Evolutionary conservation across 805 yeast genomes (phyloP).

Genomic region (Scheffersomyces amazonensis): DNA sequence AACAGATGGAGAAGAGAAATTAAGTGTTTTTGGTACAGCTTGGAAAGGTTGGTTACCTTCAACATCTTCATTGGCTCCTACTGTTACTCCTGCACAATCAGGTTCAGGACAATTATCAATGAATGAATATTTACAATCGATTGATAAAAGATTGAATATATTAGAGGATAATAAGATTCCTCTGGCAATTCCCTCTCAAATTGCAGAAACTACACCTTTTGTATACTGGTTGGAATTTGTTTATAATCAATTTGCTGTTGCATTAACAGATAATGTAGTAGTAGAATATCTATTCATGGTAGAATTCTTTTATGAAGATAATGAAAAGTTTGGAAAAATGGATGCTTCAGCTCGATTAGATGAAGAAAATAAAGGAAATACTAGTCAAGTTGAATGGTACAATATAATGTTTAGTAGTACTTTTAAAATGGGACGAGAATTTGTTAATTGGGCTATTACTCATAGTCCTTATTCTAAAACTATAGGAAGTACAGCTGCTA

Average conservation of each 20-base stretch:
- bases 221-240: slow-evolving; percentile 71
- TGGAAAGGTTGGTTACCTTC: slow-evolving; percentile 23
- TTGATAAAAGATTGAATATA: slow-evolving; percentile 61
- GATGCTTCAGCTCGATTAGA: slow-evolving; percentile 6
- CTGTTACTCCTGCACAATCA: not conserved
- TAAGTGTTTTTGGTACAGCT: slow-evolving; percentile 16
- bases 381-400: slow-evolving; percentile 26
- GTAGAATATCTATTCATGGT: slow-evolving; percentile 73
- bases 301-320: slow-evolving; percentile 61
- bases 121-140: slow-evolving; percentile 50
- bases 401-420: slow-evolving; percentile 35
- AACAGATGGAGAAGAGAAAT: slow-evolving; percentile 13
- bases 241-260: slow-evolving; percentile 68
- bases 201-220: slow-evolving; percentile 73
- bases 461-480: slow-evolving; percentile 30
- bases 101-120: slow-evolving; percentile 16
- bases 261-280: slow-evolving; percentile 70
- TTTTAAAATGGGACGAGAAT: slow-evolving; percentile 43
- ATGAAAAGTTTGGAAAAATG: slow-evolving; percentile 30
- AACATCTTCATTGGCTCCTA: slow-evolving; percentile 14
- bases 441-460: slow-evolving; percentile 36
- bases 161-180: slow-evolving; percentile 32
- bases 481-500: slow-evolving; percentile 27
- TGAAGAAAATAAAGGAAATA: slow-evolving; percentile 5
- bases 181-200: slow-evolving; percentile 76